Base-by-base conservation (phyloP, 1,139 yeast species). In the Hyphopichia burtonii region DNA sequence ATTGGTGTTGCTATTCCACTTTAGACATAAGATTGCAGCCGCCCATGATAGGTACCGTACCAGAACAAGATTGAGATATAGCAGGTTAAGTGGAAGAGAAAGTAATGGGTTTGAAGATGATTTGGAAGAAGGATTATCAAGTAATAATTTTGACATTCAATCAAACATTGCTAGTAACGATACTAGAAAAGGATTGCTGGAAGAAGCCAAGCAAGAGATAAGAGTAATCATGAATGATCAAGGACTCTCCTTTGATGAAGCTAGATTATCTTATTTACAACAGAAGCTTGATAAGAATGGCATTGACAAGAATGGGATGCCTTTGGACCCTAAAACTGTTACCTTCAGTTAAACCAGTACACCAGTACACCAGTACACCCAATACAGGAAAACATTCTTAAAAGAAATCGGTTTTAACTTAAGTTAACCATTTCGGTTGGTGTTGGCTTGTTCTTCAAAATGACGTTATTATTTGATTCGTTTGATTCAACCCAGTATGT, bases 161-260 rank as follows among this genome's bases (percentile, higher is more conserved):
- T 51, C 66, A 12, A 70, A 74, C 37, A 82, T 84, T 45, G 51
- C 68, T 12, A 55, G 47, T 19, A 59, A 62, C 11, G 96, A 87
- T 54, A 38, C 66, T 1, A 72, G 96, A 42, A 55, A 64, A 14
- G 95, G 95, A 1, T 66, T 87, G 36, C 82, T 80, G 57, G 78
- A 69, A 31, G 56, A 48, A 4, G 80, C 86, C 2, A 82, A 80
- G 55, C 54, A 54, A 12, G 75, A 69, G 42, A 80, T 87, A 15
- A 65, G 67, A 44, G 51, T 59, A 30, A 66, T 86, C 16, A 86
- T 86, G 94, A 54, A 66, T 5, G 61, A 66, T 20, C 56, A 65
- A 34, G 57, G 67, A 19, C 44, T 84, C 31, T 54, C 76, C 1
- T 87, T 87, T 59, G 96, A 87, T 56, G 80, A 81, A 37, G 96